phyloP scores from a whole-genome alignment of 345 rosid species.

The Populus pruinosa region DNA sequence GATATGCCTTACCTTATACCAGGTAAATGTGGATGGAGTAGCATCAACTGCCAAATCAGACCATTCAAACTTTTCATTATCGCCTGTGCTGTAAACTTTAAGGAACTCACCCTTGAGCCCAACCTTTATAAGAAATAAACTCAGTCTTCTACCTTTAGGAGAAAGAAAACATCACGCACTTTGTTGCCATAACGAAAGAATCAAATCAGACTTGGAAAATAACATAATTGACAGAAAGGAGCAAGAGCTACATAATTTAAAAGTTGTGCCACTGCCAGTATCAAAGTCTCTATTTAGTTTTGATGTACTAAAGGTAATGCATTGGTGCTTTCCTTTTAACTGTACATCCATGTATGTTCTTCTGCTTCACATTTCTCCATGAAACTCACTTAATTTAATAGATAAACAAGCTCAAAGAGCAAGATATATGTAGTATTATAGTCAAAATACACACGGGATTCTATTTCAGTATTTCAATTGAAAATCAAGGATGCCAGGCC shows the following conservation, averaged over 20 bases:
- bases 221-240: not conserved
- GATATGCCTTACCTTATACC: constrained; percentile 73
- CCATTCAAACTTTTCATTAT: constrained; percentile 70
- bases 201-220: not conserved
- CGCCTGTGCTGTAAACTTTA: constrained; percentile 52
- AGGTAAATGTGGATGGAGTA: constrained; percentile 61
- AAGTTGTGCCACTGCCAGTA: not conserved
- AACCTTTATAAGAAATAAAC: constrained; percentile 43
- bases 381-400: not conserved
- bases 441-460: not conserved
- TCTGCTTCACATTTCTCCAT: not conserved
- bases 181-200: not conserved
- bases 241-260: not conserved
- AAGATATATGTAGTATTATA: not conserved
- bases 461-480: not conserved
- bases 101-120: constrained; percentile 78
- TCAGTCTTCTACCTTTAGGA: not conserved
- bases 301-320: not conserved
- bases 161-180: not conserved
- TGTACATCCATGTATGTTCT: not conserved
- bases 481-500: not conserved
- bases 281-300: not conserved
- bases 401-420: not conserved
- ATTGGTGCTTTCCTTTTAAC: not conserved
- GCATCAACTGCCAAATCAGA: constrained; percentile 46